These are phyloP conservation scores for Ceratobasidium sp. DNA, from an alignment of 1,284 basidiomycete species.

Conservation along the genomic window DNA sequence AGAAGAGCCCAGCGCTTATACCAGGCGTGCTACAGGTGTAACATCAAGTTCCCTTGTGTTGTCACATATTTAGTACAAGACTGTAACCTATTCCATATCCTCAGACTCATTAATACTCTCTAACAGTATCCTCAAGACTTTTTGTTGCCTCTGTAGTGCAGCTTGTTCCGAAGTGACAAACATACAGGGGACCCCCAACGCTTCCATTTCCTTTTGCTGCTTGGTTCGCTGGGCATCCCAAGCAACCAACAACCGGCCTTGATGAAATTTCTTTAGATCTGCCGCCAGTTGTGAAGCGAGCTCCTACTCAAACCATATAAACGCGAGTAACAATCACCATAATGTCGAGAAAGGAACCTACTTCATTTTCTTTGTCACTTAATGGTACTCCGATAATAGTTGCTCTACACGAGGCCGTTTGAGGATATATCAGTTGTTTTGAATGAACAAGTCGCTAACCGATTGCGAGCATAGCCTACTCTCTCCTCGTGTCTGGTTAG, in stretches of 20 bases:
- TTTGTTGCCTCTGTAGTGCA: conserved; percentile 57
- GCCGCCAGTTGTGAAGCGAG: conserved; percentile 46
- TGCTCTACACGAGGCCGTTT: not conserved
- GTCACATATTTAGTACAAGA: not conserved
- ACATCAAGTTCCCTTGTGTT: not conserved
- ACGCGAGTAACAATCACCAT: not conserved
- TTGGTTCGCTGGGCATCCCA: conserved; percentile 75
- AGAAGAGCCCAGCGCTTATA: conserved; percentile 9
- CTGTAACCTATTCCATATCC: not conserved
- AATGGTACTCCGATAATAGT: conserved; percentile 28
- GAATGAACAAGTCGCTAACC: not conserved
- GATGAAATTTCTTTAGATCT: conserved; percentile 70
- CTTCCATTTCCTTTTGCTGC: conserved; percentile 69
- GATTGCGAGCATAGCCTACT: conserved; percentile 20
- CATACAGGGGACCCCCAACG: conserved; percentile 72
- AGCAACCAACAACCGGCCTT: conserved; percentile 66
- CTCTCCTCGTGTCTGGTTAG: conserved; percentile 28
- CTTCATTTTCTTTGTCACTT: conserved; percentile 18
- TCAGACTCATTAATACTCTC: conserved; percentile 36
- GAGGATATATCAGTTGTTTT: not conserved
- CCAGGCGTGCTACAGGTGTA: no score
- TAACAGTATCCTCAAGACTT: conserved; percentile 32
- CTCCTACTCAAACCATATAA: conserved; percentile 49
- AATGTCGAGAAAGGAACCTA: not conserved
- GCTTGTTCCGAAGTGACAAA: conserved; percentile 58